A percentile compares a stretch with the other conserved stretches of the same genome.
Evolutionary conservation across 2,329 filamentous ascomycete genomes (phyloP).

Genomic region (Diplodia scrobiculata): DNA sequence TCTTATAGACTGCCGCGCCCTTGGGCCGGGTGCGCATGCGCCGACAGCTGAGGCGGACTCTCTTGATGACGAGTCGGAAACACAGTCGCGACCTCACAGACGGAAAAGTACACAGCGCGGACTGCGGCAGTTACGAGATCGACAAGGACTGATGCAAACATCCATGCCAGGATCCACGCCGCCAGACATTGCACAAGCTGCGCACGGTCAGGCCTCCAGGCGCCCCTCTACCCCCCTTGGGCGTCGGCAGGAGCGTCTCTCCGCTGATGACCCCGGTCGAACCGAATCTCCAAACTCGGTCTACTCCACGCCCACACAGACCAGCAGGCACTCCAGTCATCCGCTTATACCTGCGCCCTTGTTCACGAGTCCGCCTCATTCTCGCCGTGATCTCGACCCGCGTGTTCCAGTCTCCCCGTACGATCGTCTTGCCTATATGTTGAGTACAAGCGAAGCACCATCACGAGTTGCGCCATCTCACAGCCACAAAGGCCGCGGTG

Average conservation of each 20-base stretch:
- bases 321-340: background rate
- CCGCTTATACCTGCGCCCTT: constrained; percentile 25
- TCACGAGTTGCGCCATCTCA: background rate
- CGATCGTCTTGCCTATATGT: constrained; percentile 13
- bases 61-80: constrained; percentile 6
- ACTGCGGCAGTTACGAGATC: constrained; percentile 17
- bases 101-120: constrained; percentile 1
- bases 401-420: constrained; percentile 26
- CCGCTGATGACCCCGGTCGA: constrained; percentile 1
- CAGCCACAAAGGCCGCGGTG: background rate
- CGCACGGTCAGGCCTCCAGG: constrained; percentile 22
- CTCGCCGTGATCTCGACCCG: constrained; percentile 21
- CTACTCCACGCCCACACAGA: constrained; percentile 15
- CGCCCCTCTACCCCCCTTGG: constrained; percentile 9
- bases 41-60: constrained; percentile 9
- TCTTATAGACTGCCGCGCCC: background rate
- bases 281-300: constrained; percentile 4
- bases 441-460: background rate
- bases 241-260: constrained; percentile 13
- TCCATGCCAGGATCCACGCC: constrained; percentile 14
- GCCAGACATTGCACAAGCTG: constrained; percentile 25
- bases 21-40: constrained; percentile 8
- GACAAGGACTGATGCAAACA: constrained; percentile 27
- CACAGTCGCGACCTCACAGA: background rate
- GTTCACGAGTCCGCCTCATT: constrained; percentile 27